Percentiles rank a stretch among this genome's conserved stretches.
Conservation (phyloP, 1,139 yeast genomes). For the Blastobotrys illinoisensis region DNA sequence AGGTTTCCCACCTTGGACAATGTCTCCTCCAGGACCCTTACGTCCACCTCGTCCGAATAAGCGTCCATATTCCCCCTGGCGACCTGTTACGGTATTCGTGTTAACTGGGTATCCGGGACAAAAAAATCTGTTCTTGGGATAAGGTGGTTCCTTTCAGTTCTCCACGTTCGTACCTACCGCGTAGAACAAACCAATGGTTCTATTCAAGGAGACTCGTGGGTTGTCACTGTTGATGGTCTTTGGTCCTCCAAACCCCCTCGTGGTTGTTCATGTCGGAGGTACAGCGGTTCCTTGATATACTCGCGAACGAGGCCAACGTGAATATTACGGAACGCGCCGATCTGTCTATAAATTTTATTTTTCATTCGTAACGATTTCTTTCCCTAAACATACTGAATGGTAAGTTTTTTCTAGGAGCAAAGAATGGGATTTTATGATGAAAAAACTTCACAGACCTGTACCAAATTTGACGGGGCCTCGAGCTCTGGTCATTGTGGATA, state of each 20-base stretch:
- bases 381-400: background rate
- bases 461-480: constrained; percentile 4
- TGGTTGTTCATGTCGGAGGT: background rate
- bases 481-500: constrained; percentile 8
- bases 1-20: constrained; percentile 54
- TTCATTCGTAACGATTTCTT: background rate
- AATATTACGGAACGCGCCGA: background rate
- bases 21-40: constrained; percentile 74
- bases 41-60: constrained; percentile 79
- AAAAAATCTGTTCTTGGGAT: too few species aligned
- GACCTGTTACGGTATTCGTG: background rate
- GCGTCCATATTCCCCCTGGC: constrained; percentile 20
- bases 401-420: background rate
- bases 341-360: background rate
- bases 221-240: background rate
- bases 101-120: background rate
- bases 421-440: constrained; percentile 6
- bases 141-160: too few species aligned
- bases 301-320: background rate
- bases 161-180: background rate
- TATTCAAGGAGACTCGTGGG: background rate
- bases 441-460: constrained; percentile 13
- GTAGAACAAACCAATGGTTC: background rate
- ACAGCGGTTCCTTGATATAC: background rate
- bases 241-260: background rate